Percentiles rank a stretch among this genome's conserved stretches.
phyloP scores from a whole-genome alignment of 805 yeast species.

The Wickerhamiella azyma region DNA sequence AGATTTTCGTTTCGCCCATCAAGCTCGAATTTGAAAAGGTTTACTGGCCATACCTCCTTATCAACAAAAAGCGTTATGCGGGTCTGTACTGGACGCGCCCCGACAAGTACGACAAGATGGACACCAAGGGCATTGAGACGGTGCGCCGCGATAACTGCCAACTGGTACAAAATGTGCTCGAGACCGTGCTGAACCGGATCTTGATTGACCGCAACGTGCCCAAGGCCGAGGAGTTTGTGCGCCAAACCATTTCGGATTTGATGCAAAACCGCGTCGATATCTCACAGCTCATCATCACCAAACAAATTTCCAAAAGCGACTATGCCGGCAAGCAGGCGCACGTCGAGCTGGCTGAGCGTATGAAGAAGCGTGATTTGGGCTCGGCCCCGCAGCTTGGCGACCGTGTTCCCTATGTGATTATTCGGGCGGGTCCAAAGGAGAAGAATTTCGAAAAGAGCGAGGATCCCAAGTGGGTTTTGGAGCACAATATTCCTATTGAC shows the following conservation, averaged over 20 bases:
- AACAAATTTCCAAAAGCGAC: slow-evolving; percentile 77
- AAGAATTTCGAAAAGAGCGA: slow-evolving; percentile 93
- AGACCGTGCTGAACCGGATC: slow-evolving; percentile 72
- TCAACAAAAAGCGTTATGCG: slow-evolving; percentile 93
- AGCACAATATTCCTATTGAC: slow-evolving; percentile 84
- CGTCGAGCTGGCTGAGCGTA: slow-evolving; percentile 87
- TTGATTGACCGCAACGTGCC: slow-evolving; percentile 76
- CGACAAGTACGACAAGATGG: slow-evolving; percentile 89
- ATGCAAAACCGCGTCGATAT: slow-evolving; percentile 84
- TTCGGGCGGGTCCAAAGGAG: slow-evolving; percentile 60
- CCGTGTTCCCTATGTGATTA: slow-evolving; percentile 93
- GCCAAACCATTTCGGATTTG: slow-evolving; percentile 75
- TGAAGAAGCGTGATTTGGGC: slow-evolving; percentile 94
- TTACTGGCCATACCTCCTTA: slow-evolving; percentile 83
- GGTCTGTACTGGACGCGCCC: slow-evolving; percentile 94
- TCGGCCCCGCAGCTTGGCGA: slow-evolving; percentile 96
- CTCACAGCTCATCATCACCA: slow-evolving; percentile 86
- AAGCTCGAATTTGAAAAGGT: slow-evolving; percentile 94
- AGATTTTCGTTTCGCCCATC: slow-evolving; percentile 68
- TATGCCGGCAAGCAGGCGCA: slow-evolving; percentile 97
- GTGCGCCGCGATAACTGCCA: slow-evolving; percentile 97
- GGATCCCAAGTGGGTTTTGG: slow-evolving; percentile 87
- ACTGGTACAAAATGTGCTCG: slow-evolving; percentile 85
- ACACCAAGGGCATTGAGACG: slow-evolving; percentile 95
- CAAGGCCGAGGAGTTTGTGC: slow-evolving; percentile 75